Evolutionary conservation across 2,329 filamentous ascomycete genomes (phyloP).

Genomic region (Sclerotinia subarctica): DNA sequence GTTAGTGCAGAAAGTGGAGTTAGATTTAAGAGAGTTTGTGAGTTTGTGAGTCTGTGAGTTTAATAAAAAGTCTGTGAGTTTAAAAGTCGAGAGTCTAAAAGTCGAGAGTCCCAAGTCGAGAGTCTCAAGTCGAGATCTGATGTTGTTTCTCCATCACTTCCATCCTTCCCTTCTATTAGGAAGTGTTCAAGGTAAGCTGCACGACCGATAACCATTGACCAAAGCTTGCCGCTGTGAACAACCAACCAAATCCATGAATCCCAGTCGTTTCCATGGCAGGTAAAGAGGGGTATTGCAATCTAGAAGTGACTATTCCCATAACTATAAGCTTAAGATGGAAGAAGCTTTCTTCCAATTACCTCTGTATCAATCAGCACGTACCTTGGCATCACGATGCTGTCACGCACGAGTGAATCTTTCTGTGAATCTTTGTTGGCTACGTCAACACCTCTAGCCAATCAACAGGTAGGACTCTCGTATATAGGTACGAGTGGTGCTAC

Average conservation of each 20-base stretch:
- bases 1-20: conserved; percentile 8
- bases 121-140: background rate
- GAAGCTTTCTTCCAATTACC: no score
- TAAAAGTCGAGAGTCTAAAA: background rate
- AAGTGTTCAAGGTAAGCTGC: no score
- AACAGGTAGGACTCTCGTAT: no score
- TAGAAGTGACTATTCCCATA: background rate
- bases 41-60: background rate
- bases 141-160: background rate
- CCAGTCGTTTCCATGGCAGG: background rate
- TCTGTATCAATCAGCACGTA: no score
- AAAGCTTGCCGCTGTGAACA: background rate
- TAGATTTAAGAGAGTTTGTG: background rate
- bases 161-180: background rate
- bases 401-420: no score
- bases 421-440: no score
- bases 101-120: no score
- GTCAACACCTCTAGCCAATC: no score
- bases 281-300: background rate
- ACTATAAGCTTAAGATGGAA: no score
- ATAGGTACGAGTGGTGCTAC: no score
- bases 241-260: background rate
- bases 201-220: background rate
- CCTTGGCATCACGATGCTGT: no score
- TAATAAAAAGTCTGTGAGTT: background rate